These are phyloP conservation scores for Saccharomyces hybrid DNA, from an alignment of 1,139 yeast genomes.

Conservation along the genomic window DNA sequence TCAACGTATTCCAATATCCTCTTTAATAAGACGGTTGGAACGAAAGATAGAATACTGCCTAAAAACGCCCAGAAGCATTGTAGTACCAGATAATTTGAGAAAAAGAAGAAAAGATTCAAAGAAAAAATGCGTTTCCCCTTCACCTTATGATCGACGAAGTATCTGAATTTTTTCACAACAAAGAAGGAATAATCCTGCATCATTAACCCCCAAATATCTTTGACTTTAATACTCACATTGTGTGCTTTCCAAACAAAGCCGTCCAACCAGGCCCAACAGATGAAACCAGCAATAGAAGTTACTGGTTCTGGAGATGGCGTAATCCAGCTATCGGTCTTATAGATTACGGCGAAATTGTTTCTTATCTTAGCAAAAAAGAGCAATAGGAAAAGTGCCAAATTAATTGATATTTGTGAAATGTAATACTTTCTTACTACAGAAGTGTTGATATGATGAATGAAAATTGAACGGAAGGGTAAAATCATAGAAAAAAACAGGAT, in stretches of 20 bases:
- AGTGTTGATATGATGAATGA: slow-evolving; percentile 40
- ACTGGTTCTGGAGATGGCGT: slow-evolving; percentile 71
- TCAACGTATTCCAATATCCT: slow-evolving; percentile 77
- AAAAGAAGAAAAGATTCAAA: slow-evolving; percentile 50
- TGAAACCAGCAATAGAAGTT: slow-evolving; percentile 51
- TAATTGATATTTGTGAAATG: slow-evolving; percentile 40
- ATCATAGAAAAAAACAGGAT: slow-evolving; percentile 45
- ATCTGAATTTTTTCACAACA: slow-evolving; percentile 55
- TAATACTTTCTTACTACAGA: slow-evolving; percentile 36
- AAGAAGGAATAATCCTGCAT: slow-evolving; percentile 74
- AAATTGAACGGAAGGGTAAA: slow-evolving; percentile 57
- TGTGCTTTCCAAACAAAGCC: slow-evolving; percentile 62
- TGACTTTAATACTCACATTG: slow-evolving; percentile 43
- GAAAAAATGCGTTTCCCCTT: slow-evolving; percentile 46
- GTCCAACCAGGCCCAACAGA: slow-evolving; percentile 73
- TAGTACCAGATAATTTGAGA: slow-evolving; percentile 48
- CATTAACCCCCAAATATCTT: slow-evolving; percentile 79
- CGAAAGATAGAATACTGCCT: slow-evolving; percentile 59
- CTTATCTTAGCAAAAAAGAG: slow-evolving; percentile 61
- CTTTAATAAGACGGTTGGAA: slow-evolving; percentile 75
- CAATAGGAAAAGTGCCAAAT: slow-evolving; percentile 40
- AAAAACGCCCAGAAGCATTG: slow-evolving; percentile 68
- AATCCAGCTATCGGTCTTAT: slow-evolving; percentile 39
- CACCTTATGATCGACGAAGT: slow-evolving; percentile 33
- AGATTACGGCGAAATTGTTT: slow-evolving; percentile 48